Evolutionary conservation across 2,329 filamentous ascomycete species (phyloP), one percentile per base, ranked within the genome.

Genomic region (Trichophyton benhamiae): DNA sequence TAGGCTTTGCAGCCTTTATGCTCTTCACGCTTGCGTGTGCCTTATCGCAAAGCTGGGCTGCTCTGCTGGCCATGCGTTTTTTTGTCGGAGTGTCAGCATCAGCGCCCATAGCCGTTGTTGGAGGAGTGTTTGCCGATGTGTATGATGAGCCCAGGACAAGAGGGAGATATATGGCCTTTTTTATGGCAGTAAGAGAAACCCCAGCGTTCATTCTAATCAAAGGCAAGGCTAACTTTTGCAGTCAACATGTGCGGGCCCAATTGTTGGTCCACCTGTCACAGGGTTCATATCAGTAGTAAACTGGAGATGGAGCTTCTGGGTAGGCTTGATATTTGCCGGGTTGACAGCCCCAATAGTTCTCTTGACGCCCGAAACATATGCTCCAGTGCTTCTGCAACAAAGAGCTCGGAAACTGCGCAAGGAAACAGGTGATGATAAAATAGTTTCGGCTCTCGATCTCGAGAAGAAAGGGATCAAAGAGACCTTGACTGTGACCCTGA

Each of bases 331-430:
- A 36, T 78, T 88, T 62, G 87, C 87, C 0, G 76, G 70, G 0
- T 66, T 68, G 2, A 86, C 85, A 1, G 77, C 85, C 68, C 72
- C 84, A 1, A 72, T 1, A 71, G 71, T 88, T 9, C 60, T 83
- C n/a, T 77, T 85, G 62, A 78, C 89, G 63, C 86, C 83, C 7
- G 84, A 87, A 69, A 86, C 83, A 1, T 85, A 80, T 67, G 80
- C 74, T 1, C 84, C 84, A 0, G 74, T 85, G 3, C 76, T 87
- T 27, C 75, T 86, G 22, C 74, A 76, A 81, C 85, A 1, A 80
- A 83, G 1, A 78, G 83, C 64, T 25, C 58, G 60, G 33, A 60
- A 60, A 20, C 25, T 66, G 25, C 63, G 65, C 27, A 63, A 66
- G 46, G 64, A 65, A 48, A 62, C 62, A 11, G 63, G 63, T 1